phyloP scores from a whole-genome alignment of 2,329 filamentous ascomycete species.

The Huntiella decipiens region DNA sequence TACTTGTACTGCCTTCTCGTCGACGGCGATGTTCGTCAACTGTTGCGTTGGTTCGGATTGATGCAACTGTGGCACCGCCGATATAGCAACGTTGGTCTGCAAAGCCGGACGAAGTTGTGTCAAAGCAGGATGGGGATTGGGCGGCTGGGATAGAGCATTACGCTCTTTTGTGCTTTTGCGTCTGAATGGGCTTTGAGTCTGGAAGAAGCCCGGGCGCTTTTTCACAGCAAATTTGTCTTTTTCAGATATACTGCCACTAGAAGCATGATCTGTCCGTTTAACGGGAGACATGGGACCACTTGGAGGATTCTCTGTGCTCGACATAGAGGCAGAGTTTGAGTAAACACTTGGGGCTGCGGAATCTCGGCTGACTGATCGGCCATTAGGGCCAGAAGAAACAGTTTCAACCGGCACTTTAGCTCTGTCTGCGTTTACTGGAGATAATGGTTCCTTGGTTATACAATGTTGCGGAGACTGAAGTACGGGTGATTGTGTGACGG shows the following conservation, averaged over 20 bases:
- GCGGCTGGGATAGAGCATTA: slow-evolving; percentile 6
- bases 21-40: too few species aligned
- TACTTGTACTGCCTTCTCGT: too few species aligned
- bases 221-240: slow-evolving; percentile 53
- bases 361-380: slow-evolving; percentile 65
- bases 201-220: slow-evolving; percentile 74
- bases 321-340: slow-evolving; percentile 75
- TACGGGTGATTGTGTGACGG: too few species aligned
- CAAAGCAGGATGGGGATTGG: slow-evolving; percentile 10
- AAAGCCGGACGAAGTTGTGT: too few species aligned
- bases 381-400: slow-evolving; percentile 19
- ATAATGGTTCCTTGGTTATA: too few species aligned
- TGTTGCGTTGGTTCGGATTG: too few species aligned
- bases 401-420: slow-evolving; percentile 43
- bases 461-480: too few species aligned
- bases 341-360: slow-evolving; percentile 66
- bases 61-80: too few species aligned
- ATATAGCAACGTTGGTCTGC: too few species aligned
- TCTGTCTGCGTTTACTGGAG: slow-evolving; percentile 17
- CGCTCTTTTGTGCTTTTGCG: slow-evolving; percentile 71
- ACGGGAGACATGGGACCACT: slow-evolving; percentile 56
- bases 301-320: slow-evolving; percentile 54
- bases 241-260: slow-evolving; percentile 33
- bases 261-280: slow-evolving; percentile 34
- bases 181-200: slow-evolving; percentile 79